phyloP scores from a whole-genome alignment of 1,284 basidiomycete genomes.

The Puccinia hordei region DNA sequence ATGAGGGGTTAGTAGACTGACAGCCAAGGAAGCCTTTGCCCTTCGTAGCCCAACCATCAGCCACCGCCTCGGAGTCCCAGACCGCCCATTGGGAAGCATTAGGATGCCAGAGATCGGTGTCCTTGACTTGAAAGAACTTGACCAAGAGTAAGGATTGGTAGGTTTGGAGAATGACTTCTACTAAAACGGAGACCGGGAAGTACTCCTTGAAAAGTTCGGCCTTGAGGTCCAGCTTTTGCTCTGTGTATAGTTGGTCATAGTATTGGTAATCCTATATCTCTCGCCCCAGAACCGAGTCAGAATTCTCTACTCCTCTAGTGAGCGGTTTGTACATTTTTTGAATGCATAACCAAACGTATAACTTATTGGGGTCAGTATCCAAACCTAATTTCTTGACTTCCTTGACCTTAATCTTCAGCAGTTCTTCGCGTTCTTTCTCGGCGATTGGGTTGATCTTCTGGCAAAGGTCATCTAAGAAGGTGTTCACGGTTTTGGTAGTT shows the following conservation, averaged over 20 bases:
- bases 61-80: constrained; percentile 32
- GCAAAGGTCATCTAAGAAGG: constrained; percentile 73
- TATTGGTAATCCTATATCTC: constrained; percentile 62
- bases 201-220: constrained; percentile 78
- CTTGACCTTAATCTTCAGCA: constrained; percentile 72
- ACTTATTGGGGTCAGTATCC: constrained; percentile 68
- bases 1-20: neutral
- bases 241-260: constrained; percentile 36
- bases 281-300: constrained; percentile 63
- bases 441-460: constrained; percentile 73
- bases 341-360: constrained; percentile 68
- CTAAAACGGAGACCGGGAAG: constrained; percentile 77
- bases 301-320: constrained; percentile 68
- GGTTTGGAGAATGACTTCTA: constrained; percentile 74
- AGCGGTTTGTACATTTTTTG: constrained; percentile 52
- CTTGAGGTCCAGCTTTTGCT: constrained; percentile 66
- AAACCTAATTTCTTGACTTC: constrained; percentile 68
- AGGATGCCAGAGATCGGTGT: constrained; percentile 69
- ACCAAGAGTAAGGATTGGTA: constrained; percentile 78
- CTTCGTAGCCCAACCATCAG: constrained; percentile 24
- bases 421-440: constrained; percentile 67
- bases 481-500: constrained; percentile 66
- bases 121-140: constrained; percentile 67
- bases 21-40: constrained; percentile 48
- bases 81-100: constrained; percentile 61